Base-by-base conservation (phyloP, 2,329 filamentous ascomycete species). In the Penicillium sp. region DNA sequence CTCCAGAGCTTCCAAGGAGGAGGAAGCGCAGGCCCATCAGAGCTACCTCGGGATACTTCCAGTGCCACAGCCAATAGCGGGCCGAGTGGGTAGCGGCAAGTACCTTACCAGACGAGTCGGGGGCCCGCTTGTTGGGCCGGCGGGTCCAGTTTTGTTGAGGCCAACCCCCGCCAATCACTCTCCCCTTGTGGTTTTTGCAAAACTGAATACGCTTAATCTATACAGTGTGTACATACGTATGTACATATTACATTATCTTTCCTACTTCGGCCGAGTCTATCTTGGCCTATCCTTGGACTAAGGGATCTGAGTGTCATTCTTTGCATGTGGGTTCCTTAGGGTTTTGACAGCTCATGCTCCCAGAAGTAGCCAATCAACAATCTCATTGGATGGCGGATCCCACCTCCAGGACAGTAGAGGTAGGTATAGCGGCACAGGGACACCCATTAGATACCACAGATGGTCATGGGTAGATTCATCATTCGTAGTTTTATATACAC, bases 141-240 rank as follows among this genome's bases (percentile, higher is more conserved):
- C 23, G 39, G 58, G 58, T 46, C 53, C 56, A 54, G 34, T 54
- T 42, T 65, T 65, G 62, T 65, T 65, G 62, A 58, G 62, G 48
- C 51, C 52, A 46, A 34, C 46, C 56, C 48, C 45, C 52, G 50
- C 58, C 51, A 55, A 55, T 55, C 50, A 51, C 11, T 14, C 18
- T 28, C 47, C 33, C 52, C 36, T 31, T 23, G 52, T 56, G 23
- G 51, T 53, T 40, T 49, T 51, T 54, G 52, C 48, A 58, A 55
- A 51, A 48, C 46, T 24, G 37, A 14, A 13, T 40, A 40, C 3
- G n/a, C n/a, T n/a, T n/a, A n/a, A n/a, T 5, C 24, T 28, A 10
- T 28, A 28, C 13, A 18, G 33, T 18, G 10, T n/a, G 14, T 33
- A 33, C n/a, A n/a, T n/a, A n/a, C n/a, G n/a, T n/a, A n/a, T n/a